phyloP scores from a whole-genome alignment of 2,329 filamentous ascomycete species.

The Beauveria sp. region DNA sequence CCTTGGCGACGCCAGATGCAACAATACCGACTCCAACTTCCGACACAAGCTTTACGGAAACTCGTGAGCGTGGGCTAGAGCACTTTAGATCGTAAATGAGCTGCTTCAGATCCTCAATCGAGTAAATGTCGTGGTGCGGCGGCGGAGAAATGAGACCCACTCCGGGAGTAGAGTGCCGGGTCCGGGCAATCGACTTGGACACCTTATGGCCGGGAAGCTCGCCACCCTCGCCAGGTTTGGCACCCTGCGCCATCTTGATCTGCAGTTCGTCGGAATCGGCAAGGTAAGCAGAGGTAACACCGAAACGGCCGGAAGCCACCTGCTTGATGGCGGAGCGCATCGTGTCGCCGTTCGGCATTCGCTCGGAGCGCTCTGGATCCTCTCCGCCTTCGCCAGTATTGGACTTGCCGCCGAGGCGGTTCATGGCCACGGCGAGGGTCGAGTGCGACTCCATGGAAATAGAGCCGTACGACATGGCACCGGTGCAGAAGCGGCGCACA shows the following conservation, averaged over 20 bases:
- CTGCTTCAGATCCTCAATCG: slow-evolving; percentile 95
- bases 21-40: slow-evolving; percentile 97
- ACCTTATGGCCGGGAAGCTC: slow-evolving; percentile 97
- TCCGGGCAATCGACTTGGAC: slow-evolving; percentile 85
- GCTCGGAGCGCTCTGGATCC: slow-evolving; percentile 80
- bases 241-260: slow-evolving; percentile 99
- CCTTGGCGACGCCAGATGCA: slow-evolving; percentile 93
- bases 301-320: slow-evolving; percentile 90
- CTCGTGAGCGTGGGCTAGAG: slow-evolving; percentile 81
- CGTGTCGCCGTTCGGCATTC: slow-evolving; percentile 84
- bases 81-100: slow-evolving; percentile 97
- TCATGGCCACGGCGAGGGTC: slow-evolving; percentile 92
- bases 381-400: slow-evolving; percentile 98
- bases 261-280: slow-evolving; percentile 93
- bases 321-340: slow-evolving; percentile 98
- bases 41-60: slow-evolving; percentile 95
- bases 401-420: slow-evolving; percentile 89
- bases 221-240: slow-evolving; percentile 95
- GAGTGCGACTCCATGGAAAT: slow-evolving; percentile 99
- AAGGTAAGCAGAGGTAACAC: slow-evolving; percentile 90
- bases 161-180: slow-evolving; percentile 90
- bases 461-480: slow-evolving; percentile 97
- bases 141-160: slow-evolving; percentile 94
- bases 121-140: slow-evolving; percentile 97
- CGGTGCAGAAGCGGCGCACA: slow-evolving; percentile 90